Conservation (phyloP, 345 rosid genomes). For the Boechera retrofracta region DNA sequence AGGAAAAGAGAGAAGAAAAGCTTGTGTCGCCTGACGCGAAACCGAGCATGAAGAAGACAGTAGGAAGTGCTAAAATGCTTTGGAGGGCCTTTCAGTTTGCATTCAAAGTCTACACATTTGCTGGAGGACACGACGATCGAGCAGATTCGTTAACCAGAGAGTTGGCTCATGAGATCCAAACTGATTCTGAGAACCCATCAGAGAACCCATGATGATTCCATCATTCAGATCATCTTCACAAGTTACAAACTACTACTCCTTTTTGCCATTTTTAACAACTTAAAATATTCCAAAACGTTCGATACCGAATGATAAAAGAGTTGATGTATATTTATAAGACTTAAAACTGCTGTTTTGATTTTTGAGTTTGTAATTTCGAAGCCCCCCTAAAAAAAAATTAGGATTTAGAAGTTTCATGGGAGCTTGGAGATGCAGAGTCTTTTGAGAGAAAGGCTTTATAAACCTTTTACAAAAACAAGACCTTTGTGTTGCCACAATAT, state of each 20-base stretch:
- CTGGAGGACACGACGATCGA: slow-evolving; percentile 88
- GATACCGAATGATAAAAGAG: slow-evolving; percentile 6
- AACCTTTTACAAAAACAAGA: slow-evolving; percentile 13
- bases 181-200: slow-evolving; percentile 55
- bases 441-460: slow-evolving; percentile 28
- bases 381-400: slow-evolving; percentile 17
- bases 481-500: slow-evolving; percentile 32
- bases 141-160: slow-evolving; percentile 78
- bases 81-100: slow-evolving; percentile 96
- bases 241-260: slow-evolving; percentile 8
- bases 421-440: slow-evolving; percentile 31
- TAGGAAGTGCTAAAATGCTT: slow-evolving; percentile 55
- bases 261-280: slow-evolving; percentile 27
- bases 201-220: slow-evolving; percentile 43
- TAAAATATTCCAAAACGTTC: slow-evolving; percentile 20
- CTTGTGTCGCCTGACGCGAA: slow-evolving; percentile 40
- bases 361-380: slow-evolving; percentile 36
- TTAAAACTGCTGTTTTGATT: slow-evolving; percentile 23
- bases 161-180: slow-evolving; percentile 81
- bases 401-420: slow-evolving; percentile 35
- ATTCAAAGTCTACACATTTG: slow-evolving; percentile 76
- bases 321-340: slow-evolving; percentile 24
- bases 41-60: slow-evolving; percentile 45
- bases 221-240: slow-evolving; percentile 2
- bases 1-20: slow-evolving; percentile 75